Conservation (phyloP, 2,329 filamentous ascomycete genomes). For the Acrocalymma vagum region DNA sequence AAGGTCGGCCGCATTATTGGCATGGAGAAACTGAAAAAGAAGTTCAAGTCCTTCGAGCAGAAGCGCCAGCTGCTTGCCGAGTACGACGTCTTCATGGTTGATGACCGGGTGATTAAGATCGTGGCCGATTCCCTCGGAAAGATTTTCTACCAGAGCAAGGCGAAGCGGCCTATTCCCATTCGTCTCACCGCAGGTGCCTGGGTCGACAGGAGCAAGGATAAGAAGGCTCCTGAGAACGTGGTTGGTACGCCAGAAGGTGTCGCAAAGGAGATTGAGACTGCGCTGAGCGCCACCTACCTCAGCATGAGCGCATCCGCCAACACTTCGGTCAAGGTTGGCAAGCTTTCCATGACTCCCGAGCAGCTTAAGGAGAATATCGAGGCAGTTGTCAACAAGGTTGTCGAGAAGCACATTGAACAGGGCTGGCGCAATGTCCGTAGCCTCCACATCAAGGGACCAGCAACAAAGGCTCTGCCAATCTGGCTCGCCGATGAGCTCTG, state of each 20-base stretch:
- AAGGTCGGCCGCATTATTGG: constrained; percentile 74
- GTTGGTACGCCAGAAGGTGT: constrained; percentile 71
- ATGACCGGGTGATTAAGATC: constrained; percentile 79
- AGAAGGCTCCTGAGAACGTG: constrained; percentile 41
- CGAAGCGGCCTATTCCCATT: constrained; percentile 88
- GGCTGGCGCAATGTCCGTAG: constrained; percentile 87
- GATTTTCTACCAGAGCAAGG: constrained; percentile 85
- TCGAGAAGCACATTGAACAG: constrained; percentile 82
- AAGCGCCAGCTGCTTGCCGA: constrained; percentile 79
- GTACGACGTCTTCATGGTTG: constrained; percentile 93
- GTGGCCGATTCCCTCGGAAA: constrained; percentile 86
- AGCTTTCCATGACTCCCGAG: constrained; percentile 75
- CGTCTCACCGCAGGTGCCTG: constrained; percentile 70
- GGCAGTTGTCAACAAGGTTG: constrained; percentile 68
- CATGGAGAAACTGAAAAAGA: constrained; percentile 83
- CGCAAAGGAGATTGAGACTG: constrained; percentile 81
- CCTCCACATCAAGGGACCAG: constrained; percentile 89
- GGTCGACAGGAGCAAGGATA: constrained; percentile 61
- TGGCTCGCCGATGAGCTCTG: constrained; percentile 95
- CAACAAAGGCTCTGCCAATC: constrained; percentile 89
- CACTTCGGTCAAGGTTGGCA: constrained; percentile 81
- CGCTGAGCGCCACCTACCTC: constrained; percentile 79
- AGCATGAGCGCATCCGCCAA: constrained; percentile 81
- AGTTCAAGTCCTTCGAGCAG: constrained; percentile 89
- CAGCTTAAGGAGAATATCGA: constrained; percentile 83